Conservation (phyloP, 2,329 filamentous ascomycete species). For the Capronia epimyces region DNA sequence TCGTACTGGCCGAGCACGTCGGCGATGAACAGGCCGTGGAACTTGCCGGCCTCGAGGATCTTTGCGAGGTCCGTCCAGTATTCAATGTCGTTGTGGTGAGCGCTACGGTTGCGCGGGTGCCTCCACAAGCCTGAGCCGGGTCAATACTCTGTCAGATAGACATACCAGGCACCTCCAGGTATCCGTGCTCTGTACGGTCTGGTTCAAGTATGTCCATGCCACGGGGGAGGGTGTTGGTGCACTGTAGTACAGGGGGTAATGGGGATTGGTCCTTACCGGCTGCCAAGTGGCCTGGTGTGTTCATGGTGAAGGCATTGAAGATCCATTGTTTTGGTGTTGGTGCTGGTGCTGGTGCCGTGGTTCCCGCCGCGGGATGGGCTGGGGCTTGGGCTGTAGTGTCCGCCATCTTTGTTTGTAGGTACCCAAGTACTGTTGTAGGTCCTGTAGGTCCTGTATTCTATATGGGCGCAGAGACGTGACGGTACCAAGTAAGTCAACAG, state of each 20-base stretch:
- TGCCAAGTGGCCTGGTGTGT: conserved; percentile 1
- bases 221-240: no score
- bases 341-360: neutral
- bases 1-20: conserved; percentile 1
- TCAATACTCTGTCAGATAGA: neutral
- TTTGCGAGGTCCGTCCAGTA: conserved; percentile 5
- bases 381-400: neutral
- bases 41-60: conserved; percentile 1
- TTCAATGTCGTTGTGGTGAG: conserved; percentile 1
- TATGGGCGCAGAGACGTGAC: no score
- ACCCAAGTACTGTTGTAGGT: no score
- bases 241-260: no score
- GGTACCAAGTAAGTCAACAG: no score
- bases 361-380: neutral
- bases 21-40: conserved; percentile 3
- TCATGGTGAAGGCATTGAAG: conserved; percentile 6
- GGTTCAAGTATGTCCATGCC: no score
- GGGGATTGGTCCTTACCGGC: no score
- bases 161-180: neutral
- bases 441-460: no score
- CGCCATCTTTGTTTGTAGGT: neutral
- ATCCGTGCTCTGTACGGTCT: neutral
- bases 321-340: conserved; percentile 1
- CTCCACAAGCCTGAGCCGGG: conserved; percentile 1
- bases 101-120: neutral